Evolutionary conservation across 345 rosid species (phyloP).

Genomic region (Sonneratia alba): DNA sequence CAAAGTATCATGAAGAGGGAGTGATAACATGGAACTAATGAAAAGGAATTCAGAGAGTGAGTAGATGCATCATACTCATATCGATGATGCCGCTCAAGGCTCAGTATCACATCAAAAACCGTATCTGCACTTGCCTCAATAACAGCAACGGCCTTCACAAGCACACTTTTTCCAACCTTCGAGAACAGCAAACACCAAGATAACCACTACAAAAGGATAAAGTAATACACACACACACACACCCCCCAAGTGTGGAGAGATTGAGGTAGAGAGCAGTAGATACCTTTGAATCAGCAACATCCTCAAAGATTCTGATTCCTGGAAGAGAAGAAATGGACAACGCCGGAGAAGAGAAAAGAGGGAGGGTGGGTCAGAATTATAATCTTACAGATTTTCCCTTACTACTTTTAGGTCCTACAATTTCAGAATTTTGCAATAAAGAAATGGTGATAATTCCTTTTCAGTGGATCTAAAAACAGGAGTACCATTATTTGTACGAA

Average conservation of each 20-base stretch:
- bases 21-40: constrained; percentile 11
- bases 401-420: too few species aligned
- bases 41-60: constrained; percentile 9
- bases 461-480: neutral
- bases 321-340: constrained; percentile 25
- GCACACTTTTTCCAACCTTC: constrained; percentile 68
- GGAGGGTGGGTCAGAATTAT: neutral
- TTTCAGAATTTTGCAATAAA: neutral
- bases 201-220: neutral
- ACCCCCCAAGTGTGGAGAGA: neutral
- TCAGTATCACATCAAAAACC: constrained; percentile 70
- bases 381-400: neutral
- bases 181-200: constrained; percentile 2
- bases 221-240: neutral
- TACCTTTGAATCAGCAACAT: constrained; percentile 76
- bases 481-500: constrained; percentile 69
- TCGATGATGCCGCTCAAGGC: constrained; percentile 64
- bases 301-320: constrained; percentile 96
- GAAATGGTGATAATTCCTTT: neutral
- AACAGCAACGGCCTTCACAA: constrained; percentile 83
- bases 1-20: constrained; percentile 21
- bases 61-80: constrained; percentile 58
- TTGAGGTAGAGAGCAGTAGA: neutral
- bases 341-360: neutral
- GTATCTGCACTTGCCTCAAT: constrained; percentile 82